Percentiles rank a stretch among this genome's conserved stretches.
phyloP scores from a whole-genome alignment of 257 asterid species.

The Salvia miltiorrhiza region DNA sequence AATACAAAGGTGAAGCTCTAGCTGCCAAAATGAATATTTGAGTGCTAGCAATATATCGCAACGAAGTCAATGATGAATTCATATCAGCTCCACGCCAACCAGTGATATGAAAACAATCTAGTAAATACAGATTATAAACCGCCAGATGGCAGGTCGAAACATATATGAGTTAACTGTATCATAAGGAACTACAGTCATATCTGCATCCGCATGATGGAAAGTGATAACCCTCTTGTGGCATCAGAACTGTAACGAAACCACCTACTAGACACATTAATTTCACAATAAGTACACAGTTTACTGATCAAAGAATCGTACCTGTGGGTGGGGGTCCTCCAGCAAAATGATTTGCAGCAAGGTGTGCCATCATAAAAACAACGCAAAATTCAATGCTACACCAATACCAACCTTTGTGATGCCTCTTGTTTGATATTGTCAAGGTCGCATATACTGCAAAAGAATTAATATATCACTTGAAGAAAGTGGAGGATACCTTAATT shows the following conservation, averaged over 20 bases:
- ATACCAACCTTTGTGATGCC: conserved; percentile 10
- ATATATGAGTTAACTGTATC: not conserved
- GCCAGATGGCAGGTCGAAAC: conserved; percentile 8
- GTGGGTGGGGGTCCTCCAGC: conserved; percentile 49
- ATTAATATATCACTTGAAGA: not conserved
- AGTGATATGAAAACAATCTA: not conserved
- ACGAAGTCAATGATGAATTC: not conserved
- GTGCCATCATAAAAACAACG: conserved; percentile 57
- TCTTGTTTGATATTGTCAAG: conserved; percentile 23
- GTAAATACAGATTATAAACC: not conserved
- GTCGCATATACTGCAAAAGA: conserved; percentile 20
- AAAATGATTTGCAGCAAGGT: conserved; percentile 46
- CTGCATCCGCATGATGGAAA: not conserved
- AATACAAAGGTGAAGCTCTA: not conserved
- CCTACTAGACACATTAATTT: conserved; percentile 1
- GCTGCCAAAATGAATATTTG: not conserved
- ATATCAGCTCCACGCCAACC: conserved; percentile 6
- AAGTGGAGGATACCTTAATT: conserved; percentile 2
- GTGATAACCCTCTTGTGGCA: not conserved
- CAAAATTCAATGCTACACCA: conserved; percentile 20
- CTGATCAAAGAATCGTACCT: conserved; percentile 45
- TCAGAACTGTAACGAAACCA: not conserved
- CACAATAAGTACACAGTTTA: conserved; percentile 1
- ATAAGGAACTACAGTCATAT: not conserved
- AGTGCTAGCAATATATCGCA: not conserved